A percentile compares a stretch with the other conserved stretches of the same genome.
Conservation (phyloP, 495 filamentous ascomycete genomes). For the Pyrenula aspistea region DNA sequence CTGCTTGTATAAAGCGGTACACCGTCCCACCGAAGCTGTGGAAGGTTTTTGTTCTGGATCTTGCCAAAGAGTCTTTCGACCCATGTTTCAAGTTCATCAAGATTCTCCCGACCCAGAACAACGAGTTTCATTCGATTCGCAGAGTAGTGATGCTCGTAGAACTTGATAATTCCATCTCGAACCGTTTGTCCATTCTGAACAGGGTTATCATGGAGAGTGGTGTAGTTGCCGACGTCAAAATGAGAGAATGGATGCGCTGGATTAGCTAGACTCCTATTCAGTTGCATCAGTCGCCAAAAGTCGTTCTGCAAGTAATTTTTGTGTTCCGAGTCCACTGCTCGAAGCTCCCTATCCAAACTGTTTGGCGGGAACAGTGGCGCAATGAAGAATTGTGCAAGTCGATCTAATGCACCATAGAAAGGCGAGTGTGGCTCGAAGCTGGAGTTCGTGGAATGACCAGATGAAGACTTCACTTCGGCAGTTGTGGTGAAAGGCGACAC, state of each 20-base stretch:
- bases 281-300: slow-evolving; percentile 81
- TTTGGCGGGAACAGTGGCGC: slow-evolving; percentile 79
- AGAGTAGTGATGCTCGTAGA: slow-evolving; percentile 84
- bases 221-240: slow-evolving; percentile 88
- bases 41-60: slow-evolving; percentile 74
- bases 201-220: slow-evolving; percentile 77
- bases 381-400: slow-evolving; percentile 97
- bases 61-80: slow-evolving; percentile 73
- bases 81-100: slow-evolving; percentile 85
- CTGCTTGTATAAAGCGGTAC: slow-evolving; percentile 47
- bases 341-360: slow-evolving; percentile 83
- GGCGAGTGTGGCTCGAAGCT: slow-evolving; percentile 39
- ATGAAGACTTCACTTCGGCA: slow-evolving; percentile 37
- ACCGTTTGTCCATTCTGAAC: slow-evolving; percentile 75
- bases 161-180: slow-evolving; percentile 86
- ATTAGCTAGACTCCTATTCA: slow-evolving; percentile 84
- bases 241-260: slow-evolving; percentile 86
- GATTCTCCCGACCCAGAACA: slow-evolving; percentile 73
- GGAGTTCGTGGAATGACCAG: slow-evolving; percentile 1
- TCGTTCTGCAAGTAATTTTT: slow-evolving; percentile 99
- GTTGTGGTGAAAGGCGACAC: slow-evolving; percentile 52
- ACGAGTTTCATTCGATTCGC: slow-evolving; percentile 95
- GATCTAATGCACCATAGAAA: slow-evolving; percentile 79
- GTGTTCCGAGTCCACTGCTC: slow-evolving; percentile 94
- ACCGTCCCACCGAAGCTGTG: slow-evolving; percentile 70